Evolutionary conservation across 306 rosid genomes (phyloP).

Genomic region (Bauhinia variegata): DNA sequence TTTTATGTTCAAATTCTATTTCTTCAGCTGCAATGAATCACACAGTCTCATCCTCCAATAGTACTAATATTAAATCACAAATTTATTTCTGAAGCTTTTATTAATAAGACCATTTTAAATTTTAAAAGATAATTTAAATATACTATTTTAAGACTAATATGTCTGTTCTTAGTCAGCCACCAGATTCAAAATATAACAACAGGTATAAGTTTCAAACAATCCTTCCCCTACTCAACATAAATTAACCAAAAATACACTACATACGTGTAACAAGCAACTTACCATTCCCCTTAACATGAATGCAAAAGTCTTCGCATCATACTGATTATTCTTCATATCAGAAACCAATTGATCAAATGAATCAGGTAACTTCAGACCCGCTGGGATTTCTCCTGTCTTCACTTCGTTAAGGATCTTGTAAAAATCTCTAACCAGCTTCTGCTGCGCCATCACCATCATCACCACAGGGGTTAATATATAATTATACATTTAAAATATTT

Average conservation of each 20-base stretch:
- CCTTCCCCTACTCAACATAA: slow-evolving; percentile 23
- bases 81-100: neutral
- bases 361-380: slow-evolving; percentile 75
- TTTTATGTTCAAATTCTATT: slow-evolving; percentile 26
- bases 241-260: slow-evolving; percentile 25
- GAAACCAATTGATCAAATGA: slow-evolving; percentile 85
- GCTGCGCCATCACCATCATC: slow-evolving; percentile 56
- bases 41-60: neutral
- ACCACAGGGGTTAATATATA: slow-evolving; percentile 36
- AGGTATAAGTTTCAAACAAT: slow-evolving; percentile 25
- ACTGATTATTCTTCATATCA: slow-evolving; percentile 81
- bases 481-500: slow-evolving; percentile 16
- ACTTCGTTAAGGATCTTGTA: slow-evolving; percentile 87
- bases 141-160: neutral
- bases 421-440: slow-evolving; percentile 87
- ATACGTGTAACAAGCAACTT: slow-evolving; percentile 37
- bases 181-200: slow-evolving; percentile 8
- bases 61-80: neutral
- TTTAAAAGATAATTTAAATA: too few species aligned
- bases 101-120: neutral
- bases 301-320: slow-evolving; percentile 86
- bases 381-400: slow-evolving; percentile 78
- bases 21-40: neutral
- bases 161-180: neutral
- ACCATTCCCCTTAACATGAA: slow-evolving; percentile 91